Base-by-base conservation (phyloP, 495 filamentous ascomycete species). In the Aspergillus egyptiacus region DNA sequence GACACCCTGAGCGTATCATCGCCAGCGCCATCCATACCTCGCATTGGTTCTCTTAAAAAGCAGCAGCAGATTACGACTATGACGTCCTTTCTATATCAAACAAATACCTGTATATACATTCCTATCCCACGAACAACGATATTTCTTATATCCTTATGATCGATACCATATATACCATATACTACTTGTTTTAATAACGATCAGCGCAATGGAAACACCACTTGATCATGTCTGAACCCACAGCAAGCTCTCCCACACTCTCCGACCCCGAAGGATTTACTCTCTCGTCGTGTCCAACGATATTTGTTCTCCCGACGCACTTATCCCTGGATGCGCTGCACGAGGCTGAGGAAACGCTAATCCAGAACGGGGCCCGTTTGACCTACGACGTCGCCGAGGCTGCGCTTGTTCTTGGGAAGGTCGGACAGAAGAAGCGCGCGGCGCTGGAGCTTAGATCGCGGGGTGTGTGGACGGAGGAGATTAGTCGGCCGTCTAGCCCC, bases 361-460 rank as follows among this genome's bases (percentile, higher is more conserved):
- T 71, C 3, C 63, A 69, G 0, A 52, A 59, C 38, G 69, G 70
- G 17, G 83, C 78, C 2, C 68, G 63, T 0, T 61, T 95, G 34
- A 94, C 89, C 0, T 84, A 84, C 44, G 81, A 91, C 58, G 69
- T 84, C 41, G 67, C 71, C 3, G 85, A 95, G 59, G 89, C 90
- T 6, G 72, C 73, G 8, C 48, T 96, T 2, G 62, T 96, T 4
- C 67, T 98, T 17, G 88, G 83, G 0, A 86, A 80, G 44, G 73
- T 95, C 22, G 68, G 66, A 0, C 82, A 80, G 38, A 80, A 80
- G 46, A 77, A 79, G 55, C 79, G 91, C 8, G 89, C 86, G 1
- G 73, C 75, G 9, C 79, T 93, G 48, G 91, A 97, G 67, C 69
- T 96, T 30, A 76, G 88, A 34, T 77, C 78, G 28, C 75, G 73